A percentile compares a stretch with the other conserved stretches of the same genome.
These are phyloP conservation scores for Lepidium campestre DNA, from an alignment of 441 rosid genomes.

Conservation along the genomic window DNA sequence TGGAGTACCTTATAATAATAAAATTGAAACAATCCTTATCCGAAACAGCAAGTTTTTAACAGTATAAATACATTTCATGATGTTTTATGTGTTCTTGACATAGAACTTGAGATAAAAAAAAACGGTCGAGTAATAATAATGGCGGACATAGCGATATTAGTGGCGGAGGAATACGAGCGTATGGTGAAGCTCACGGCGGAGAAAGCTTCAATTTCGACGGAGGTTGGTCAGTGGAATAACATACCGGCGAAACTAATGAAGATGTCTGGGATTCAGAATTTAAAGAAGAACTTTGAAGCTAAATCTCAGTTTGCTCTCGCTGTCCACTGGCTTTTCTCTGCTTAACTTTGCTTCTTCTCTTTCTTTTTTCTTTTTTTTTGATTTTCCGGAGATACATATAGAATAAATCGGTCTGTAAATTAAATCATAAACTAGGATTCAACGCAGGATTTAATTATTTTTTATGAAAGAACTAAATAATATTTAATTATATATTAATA, in stretches of 20 bases:
- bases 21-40: conserved; percentile 12
- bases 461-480: no score
- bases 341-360: neutral
- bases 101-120: neutral
- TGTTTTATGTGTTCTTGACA: neutral
- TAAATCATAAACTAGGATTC: no score
- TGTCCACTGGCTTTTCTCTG: conserved; percentile 26
- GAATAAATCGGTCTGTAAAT: no score
- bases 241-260: neutral
- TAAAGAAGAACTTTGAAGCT: conserved; percentile 13
- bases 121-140: neutral
- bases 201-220: neutral
- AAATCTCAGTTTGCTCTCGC: conserved; percentile 30
- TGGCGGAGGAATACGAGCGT: conserved; percentile 25
- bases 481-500: no score
- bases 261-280: conserved; percentile 5
- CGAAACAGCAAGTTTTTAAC: conserved; percentile 2
- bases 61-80: conserved; percentile 4
- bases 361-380: no score
- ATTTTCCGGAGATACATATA: no score
- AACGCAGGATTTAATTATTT: no score
- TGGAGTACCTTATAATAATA: no score
- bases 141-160: conserved; percentile 20
- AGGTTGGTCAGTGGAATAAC: neutral
- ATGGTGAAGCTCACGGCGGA: conserved; percentile 9